Base-by-base conservation (phyloP, 75 land plant species). In the Azolla pinnata region DNA sequence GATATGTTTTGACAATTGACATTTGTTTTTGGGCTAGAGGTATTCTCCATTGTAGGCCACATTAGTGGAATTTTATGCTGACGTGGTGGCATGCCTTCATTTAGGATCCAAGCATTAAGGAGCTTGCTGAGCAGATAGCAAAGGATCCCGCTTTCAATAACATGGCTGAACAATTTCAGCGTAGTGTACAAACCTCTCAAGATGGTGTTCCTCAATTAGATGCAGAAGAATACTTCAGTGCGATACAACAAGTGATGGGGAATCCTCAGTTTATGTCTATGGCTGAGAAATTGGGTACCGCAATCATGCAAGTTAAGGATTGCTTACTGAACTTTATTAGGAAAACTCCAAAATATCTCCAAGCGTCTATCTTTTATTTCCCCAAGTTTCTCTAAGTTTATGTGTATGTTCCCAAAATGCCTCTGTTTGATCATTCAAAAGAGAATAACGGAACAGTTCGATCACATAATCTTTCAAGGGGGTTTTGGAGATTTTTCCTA, bases 91-190 rank as follows among this genome's bases (percentile, higher is more conserved):
- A n/a, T n/a, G n/a, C n/a, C n/a, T n/a, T n/a, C n/a, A n/a, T n/a
- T n/a, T n/a, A 75, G 79, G 79, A 75, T 47, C 79, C 79, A 9
- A 75, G 79, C 55, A 66, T 75, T 55, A 75, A 75, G 70, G 79
- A 75, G 60, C 52, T 75, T 70, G 79, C 79, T 28, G 65, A 75
- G 64, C 77, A 75, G 59, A 74, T 75, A 46, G 76, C 79, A 26
- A 75, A 72, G 54, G 79, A 75, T 49, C 79, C 79, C 27, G 70
- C 70, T 14, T 75, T 75, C 52, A 67, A 61, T 44, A 54, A 45
- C 40, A 55, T 73, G 64, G 79, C 79, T 14, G 77, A 72, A n/a
- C 79, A 75, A 35, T 47, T 75, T 29, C 75, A 72, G 53, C 69
- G 54, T 50, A 73, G 60, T 45, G 77, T 73, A 30, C 69, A 65